These are phyloP conservation scores for Arthrobotrys megalospora DNA, from an alignment of 2,329 filamentous ascomycete species.

Conservation along the genomic window DNA sequence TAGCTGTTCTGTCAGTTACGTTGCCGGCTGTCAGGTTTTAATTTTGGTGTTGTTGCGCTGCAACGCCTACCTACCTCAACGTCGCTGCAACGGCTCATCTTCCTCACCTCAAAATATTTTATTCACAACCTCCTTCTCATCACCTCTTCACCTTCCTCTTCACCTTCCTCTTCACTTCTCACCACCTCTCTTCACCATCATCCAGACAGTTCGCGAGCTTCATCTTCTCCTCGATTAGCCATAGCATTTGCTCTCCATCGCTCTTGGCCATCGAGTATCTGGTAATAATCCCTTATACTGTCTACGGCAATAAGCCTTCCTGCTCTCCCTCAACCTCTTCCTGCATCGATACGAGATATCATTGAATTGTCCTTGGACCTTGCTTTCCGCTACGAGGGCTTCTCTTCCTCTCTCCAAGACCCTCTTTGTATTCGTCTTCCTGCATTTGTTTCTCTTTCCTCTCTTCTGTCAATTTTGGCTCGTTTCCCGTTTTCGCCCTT, in stretches of 20 bases:
- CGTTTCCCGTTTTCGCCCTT: constrained; percentile 36
- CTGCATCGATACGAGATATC: constrained; percentile 32
- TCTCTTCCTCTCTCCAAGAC: neutral
- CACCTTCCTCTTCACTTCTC: constrained; percentile 11
- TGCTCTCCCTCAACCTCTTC: neutral
- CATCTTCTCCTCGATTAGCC: neutral
- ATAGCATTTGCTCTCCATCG: constrained; percentile 16
- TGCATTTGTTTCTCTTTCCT: constrained; percentile 29
- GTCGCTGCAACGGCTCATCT: constrained; percentile 28
- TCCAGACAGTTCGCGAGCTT: neutral
- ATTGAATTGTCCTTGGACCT: constrained; percentile 28
- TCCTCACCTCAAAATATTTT: constrained; percentile 43
- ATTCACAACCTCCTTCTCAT: constrained; percentile 21
- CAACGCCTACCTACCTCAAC: neutral
- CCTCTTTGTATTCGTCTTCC: constrained; percentile 10
- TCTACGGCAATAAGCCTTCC: constrained; percentile 46
- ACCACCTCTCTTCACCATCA: neutral
- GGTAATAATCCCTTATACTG: constrained; percentile 57
- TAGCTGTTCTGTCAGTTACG: constrained; percentile 9
- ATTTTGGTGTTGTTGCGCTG: constrained; percentile 16
- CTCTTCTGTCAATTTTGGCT: constrained; percentile 7
- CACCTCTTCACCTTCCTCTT: neutral
- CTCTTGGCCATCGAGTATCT: constrained; percentile 7
- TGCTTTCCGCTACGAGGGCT: neutral
- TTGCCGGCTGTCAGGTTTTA: constrained; percentile 12